phyloP scores from a whole-genome alignment of 345 rosid species.

The Reutealis trisperma region DNA sequence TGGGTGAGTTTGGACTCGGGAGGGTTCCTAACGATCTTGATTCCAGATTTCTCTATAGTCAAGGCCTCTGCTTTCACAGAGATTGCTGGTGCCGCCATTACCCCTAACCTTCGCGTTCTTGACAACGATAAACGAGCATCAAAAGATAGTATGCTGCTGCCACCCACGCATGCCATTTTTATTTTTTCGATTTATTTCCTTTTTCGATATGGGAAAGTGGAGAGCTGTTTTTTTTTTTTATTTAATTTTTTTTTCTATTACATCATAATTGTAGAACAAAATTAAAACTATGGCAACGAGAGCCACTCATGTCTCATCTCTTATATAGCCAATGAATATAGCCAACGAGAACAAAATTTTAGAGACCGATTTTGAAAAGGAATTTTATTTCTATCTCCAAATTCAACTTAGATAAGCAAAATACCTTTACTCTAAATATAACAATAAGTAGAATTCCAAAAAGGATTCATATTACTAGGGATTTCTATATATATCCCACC shows the following conservation, averaged over 20 bases:
- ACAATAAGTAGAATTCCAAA: too few relatives aligned
- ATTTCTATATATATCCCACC: too few relatives aligned
- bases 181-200: not conserved
- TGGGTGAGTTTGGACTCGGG: slow-evolving; percentile 72
- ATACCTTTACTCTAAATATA: too few relatives aligned
- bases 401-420: too few relatives aligned
- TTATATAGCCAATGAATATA: not conserved
- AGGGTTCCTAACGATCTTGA: slow-evolving; percentile 66
- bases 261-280: not conserved
- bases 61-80: slow-evolving; percentile 54
- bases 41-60: slow-evolving; percentile 67
- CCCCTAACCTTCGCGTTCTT: not conserved
- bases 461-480: too few relatives aligned
- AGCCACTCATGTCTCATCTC: slow-evolving; percentile 3
- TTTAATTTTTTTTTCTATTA: not conserved
- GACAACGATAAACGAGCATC: not conserved
- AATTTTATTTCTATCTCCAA: too few relatives aligned
- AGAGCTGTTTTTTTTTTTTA: too few relatives aligned
- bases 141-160: too few relatives aligned
- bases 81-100: slow-evolving; percentile 16
- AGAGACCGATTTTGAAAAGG: too few relatives aligned
- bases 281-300: not conserved
- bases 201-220: too few relatives aligned
- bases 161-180: slow-evolving; percentile 17
- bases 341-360: too few relatives aligned